A percentile compares a stretch with the other conserved stretches of the same genome.
Evolutionary conservation across 2,329 filamentous ascomycete genomes (phyloP).

Genomic region (Verticillium zaregamsianum): DNA sequence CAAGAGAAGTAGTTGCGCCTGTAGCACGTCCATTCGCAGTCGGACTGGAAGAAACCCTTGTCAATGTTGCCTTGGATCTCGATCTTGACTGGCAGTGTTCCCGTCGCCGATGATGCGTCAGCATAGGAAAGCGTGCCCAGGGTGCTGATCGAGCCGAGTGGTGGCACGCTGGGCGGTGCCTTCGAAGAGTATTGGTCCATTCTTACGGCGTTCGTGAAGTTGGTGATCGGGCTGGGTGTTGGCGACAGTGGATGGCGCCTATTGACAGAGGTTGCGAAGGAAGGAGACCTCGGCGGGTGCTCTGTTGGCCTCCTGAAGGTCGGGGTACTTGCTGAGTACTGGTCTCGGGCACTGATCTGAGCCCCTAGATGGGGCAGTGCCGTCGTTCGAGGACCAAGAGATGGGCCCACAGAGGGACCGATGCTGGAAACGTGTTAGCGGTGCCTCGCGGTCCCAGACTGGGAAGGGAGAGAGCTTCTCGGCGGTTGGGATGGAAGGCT

Average conservation of each 20-base stretch:
- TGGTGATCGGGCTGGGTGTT: conserved; percentile 38
- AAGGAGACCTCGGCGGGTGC: conserved; percentile 46
- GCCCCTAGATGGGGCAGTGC: conserved; percentile 46
- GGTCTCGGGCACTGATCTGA: conserved; percentile 47
- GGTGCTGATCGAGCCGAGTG: conserved; percentile 44
- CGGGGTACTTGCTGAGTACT: conserved; percentile 48
- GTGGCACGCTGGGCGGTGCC: conserved; percentile 42
- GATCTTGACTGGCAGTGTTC: conserved; percentile 52
- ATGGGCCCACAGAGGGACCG: conserved; percentile 12
- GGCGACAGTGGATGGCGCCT: conserved; percentile 51
- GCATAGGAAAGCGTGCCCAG: conserved; percentile 59
- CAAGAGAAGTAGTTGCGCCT: conserved; percentile 88
- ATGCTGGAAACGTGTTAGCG: not conserved
- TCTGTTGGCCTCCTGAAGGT: conserved; percentile 45
- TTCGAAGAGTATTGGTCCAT: conserved; percentile 46
- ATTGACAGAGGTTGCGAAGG: conserved; percentile 37
- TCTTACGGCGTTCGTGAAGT: conserved; percentile 40
- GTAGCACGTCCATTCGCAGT: conserved; percentile 89
- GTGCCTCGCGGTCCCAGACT: not conserved
- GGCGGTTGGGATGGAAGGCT: not conserved
- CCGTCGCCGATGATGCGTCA: conserved; percentile 30
- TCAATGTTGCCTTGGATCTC: conserved; percentile 79
- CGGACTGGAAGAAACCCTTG: conserved; percentile 81
- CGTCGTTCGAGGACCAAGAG: conserved; percentile 51
- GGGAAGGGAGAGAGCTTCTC: not conserved